These are phyloP conservation scores for Nicotiana sylvestris DNA, from an alignment of 257 asterid genomes.

Conservation along the genomic window DNA sequence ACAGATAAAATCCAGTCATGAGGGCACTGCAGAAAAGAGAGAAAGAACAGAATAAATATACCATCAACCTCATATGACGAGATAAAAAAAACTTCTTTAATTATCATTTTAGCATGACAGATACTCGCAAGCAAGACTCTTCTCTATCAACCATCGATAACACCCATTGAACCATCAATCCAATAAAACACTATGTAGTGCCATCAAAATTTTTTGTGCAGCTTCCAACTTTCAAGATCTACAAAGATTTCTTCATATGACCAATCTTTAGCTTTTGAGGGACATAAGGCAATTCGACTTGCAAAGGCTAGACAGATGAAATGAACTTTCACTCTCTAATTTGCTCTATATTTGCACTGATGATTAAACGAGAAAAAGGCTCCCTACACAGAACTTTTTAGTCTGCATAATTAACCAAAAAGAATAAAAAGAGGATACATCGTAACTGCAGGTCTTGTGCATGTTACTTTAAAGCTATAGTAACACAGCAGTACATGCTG, in stretches of 20 bases:
- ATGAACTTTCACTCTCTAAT: not conserved
- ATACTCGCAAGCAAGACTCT: not conserved
- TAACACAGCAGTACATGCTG: not conserved
- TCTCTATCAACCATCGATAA: not conserved
- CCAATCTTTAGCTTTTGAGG: not conserved
- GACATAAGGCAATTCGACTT: not conserved
- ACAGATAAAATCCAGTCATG: constrained; percentile 71
- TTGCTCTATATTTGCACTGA: not conserved
- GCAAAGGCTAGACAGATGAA: not conserved
- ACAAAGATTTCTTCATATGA: not conserved
- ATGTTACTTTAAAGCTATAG: not conserved
- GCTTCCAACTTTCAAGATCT: not conserved
- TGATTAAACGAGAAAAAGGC: not conserved
- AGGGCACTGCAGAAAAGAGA: constrained; percentile 45
- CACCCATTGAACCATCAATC: not conserved
- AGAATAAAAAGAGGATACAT: not conserved
- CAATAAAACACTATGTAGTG: not conserved
- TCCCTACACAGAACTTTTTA: not conserved
- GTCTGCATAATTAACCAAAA: not conserved
- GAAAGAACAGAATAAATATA: not conserved
- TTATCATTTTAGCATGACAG: not conserved
- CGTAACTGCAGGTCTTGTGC: not conserved
- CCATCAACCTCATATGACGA: not conserved
- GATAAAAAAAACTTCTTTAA: not conserved
- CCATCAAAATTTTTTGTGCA: not conserved